Evolutionary conservation across 805 yeast species (phyloP), one percentile per base, ranked within the genome.

Genomic region (Lipomyces lipofer): DNA sequence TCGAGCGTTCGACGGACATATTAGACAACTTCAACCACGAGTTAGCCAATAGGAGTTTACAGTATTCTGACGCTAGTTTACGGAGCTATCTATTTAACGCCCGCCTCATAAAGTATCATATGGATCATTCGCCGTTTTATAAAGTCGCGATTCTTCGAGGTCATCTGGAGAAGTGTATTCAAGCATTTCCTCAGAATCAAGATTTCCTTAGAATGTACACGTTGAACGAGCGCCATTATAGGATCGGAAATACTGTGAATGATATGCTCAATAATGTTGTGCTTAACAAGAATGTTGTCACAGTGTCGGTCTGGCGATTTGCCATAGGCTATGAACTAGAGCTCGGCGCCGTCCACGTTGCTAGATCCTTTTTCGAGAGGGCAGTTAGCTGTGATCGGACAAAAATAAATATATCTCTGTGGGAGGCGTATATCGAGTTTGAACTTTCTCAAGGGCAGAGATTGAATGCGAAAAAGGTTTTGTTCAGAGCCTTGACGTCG

Each of bases 111-210:
- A 29, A 22, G 19, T 27, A 36, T 22, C 36, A 56, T 22, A 44
- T 49, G 49, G n/a, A 30, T 4, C 42, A 13, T 27, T 22, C 54
- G 27, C 24, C 51, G 8, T 28, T 49, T 12, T 47, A 24, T 35
- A 50, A 47, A 47, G 54, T 57, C 12, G 38, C 61, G 8, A 36
- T 28, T 13, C 33, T 57, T n/a, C 55, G 61, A 6, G 30, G 10
- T 5, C 47, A 47, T 25, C 35, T 57, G 7, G 53, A 32, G n/a
- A 22, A 27, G 13, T 40, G 51, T 32, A 50, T 57, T 13, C 25
- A 8, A 6, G 22, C 7, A 9, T 54, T 42, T 30, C 61, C 59
- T 4, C 22, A n/a, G 8, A 48, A 49, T 24, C 5, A 42, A n/a
- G 38, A 46, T 8, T 55, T 54, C 22, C 19, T 55, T 3, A 7